Conservation (phyloP, 2,329 filamentous ascomycete species). For the Immersiporthe knoxdaviesiana region DNA sequence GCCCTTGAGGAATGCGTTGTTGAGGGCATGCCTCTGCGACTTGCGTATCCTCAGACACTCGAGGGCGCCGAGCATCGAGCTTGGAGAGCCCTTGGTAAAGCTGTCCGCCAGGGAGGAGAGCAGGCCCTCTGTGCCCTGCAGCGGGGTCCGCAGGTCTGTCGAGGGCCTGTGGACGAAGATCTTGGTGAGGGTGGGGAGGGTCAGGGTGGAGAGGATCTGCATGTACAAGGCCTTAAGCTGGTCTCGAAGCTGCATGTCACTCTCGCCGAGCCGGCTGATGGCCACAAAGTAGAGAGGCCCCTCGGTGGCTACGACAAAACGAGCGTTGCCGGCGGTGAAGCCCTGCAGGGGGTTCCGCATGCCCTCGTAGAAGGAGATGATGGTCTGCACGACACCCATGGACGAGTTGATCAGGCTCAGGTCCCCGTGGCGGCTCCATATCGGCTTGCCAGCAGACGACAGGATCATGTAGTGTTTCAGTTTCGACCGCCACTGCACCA, state of each 20-base stretch:
- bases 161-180: slow-evolving; percentile 91
- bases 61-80: slow-evolving; percentile 82
- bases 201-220: slow-evolving; percentile 96
- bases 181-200: slow-evolving; percentile 80
- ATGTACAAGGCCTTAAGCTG: slow-evolving; percentile 96
- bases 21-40: slow-evolving; percentile 81
- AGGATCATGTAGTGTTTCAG: slow-evolving; percentile 97
- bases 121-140: slow-evolving; percentile 89
- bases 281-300: slow-evolving; percentile 92
- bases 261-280: slow-evolving; percentile 90
- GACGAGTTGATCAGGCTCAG: slow-evolving; percentile 88
- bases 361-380: slow-evolving; percentile 94
- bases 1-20: slow-evolving; percentile 81
- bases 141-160: slow-evolving; percentile 86
- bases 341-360: slow-evolving; percentile 75
- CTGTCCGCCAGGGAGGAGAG: slow-evolving; percentile 91
- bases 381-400: slow-evolving; percentile 93
- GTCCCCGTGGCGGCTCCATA: slow-evolving; percentile 94
- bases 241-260: slow-evolving; percentile 80
- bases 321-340: slow-evolving; percentile 84
- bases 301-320: slow-evolving; percentile 83
- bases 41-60: slow-evolving; percentile 94
- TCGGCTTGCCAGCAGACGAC: slow-evolving; percentile 94
- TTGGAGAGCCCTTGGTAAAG: slow-evolving; percentile 90
- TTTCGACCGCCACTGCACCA: slow-evolving; percentile 85